Evolutionary conservation across 306 rosid species (phyloP), one percentile per base, ranked within the genome.

Genomic region (Fragaria iinumae): DNA sequence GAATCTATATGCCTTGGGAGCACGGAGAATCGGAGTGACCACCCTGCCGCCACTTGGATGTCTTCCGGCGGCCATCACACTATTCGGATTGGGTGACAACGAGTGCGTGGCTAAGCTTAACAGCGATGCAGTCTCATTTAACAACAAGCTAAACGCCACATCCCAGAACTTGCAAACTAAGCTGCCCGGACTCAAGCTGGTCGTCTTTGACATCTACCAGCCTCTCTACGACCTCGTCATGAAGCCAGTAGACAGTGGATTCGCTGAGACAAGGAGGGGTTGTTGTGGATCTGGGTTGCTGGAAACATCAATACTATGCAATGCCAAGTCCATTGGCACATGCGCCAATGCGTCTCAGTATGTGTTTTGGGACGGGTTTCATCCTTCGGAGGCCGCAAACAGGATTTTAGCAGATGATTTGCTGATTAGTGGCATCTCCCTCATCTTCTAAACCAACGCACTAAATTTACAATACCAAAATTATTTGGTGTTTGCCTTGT

Each of bases 291-390:
- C 91, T 0, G 93, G 96, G 5, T 72, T 90, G 82, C 18, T 90
- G 41, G 98, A 93, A 77, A 64, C 87, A 6, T 69, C 94, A 34
- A 56, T 90, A 47, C 71, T 90, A 32, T 93, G 97, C 89, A 90
- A 93, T 69, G 14, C 70, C 11, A 10, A 44, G 45, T 84, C 91
- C 6, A 13, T 79, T 9, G 92, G 92, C 41, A 93, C 98, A 12
- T 91, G 98, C 76, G 83, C 83, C 1, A 93, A 93, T 84, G 98
- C 97, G 23, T 84, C 96, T 16, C 66, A 81, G 23, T 91, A 91
- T 64, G 87, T 91, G 8, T 93, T 93, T 65, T 93, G 97, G 98
- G 98, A 93, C 82, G 78, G 88, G 16, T 74, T 87, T 83, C 98
- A 93, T 81, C 91, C 91, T 53, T 70, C 97, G 0, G 91, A 89